Base-by-base conservation (phyloP, 2,329 filamentous ascomycete species). In the Xylaria sp. region DNA sequence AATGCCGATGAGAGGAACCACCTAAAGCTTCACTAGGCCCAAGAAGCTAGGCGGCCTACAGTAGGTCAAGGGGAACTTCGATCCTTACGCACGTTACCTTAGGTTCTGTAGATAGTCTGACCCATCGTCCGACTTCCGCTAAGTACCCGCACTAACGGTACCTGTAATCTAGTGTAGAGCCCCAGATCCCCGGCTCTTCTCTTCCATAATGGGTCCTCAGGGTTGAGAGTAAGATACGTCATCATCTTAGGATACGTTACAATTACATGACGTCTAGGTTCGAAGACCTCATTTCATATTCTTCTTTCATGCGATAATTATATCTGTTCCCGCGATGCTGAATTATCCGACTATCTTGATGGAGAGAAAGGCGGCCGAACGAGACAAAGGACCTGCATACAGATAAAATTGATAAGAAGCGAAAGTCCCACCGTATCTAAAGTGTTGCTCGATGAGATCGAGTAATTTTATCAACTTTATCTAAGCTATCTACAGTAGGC, bases 371-470 rank as follows among this genome's bases (percentile, higher is more conserved):
- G 12, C 15, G 46, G 46, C 46, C 9, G n/a, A n/a, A 34, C 12
- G 25, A 54, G 51, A 54, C n/a, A 52, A 34, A 32, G 32, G 12
- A 37, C 10, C 51, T 54, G 15, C 25, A 54, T n/a, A 6, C 15
- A 12, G 28, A 28, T 28, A 28, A 28, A 32, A 3, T n/a, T 50
- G 66, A 68, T 68, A 68, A 63, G 61, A 39, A 10, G 46, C 18
- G 18, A 10, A 20, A 51, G 10, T 13, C 2, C 8, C 12, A n/a
- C 51, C 23, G 9, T 7, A 15, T 18, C 12, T 28, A 32, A 74
- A 75, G 71, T 66, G 74, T 76, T 77, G 75, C 74, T 77, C 74
- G 76, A 77, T 77, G 75, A 70, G 71, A 77, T 77, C 74, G 73
- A 65, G 68, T 77, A 77, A 77, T 75, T 55, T 46, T 55, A 67